Conservation (phyloP, 2,329 filamentous ascomycete genomes). For the Stachybotrys chartarum region DNA sequence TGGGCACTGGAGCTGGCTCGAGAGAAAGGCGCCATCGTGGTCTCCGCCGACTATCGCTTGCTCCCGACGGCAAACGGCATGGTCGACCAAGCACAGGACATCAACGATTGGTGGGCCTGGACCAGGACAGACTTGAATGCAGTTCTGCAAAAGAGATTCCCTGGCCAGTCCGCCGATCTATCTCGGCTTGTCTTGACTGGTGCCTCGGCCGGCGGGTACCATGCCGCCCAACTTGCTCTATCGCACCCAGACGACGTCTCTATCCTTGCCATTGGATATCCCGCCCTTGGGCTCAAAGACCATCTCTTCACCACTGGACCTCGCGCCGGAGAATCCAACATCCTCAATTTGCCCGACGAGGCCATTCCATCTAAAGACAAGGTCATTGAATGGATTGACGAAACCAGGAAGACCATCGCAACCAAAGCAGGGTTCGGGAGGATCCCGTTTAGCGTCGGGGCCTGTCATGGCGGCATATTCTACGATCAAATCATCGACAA, state of each 20-base stretch:
- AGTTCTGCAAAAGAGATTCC: conserved; percentile 3
- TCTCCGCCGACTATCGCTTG: conserved; percentile 17
- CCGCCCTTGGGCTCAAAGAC: conserved; percentile 12
- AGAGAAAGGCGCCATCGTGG: conserved; percentile 13
- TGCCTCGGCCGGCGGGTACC: conserved; percentile 17
- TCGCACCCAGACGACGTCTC: conserved; percentile 13
- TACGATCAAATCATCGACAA: conserved; percentile 9
- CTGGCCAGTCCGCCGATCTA: conserved; percentile 7
- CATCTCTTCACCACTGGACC: conserved; percentile 7
- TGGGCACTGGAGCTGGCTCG: conserved; percentile 14
- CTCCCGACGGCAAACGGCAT: conserved; percentile 15
- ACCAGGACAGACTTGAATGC: conserved; percentile 1
- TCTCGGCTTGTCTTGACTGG: conserved; percentile 8
- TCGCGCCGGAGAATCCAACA: conserved; percentile 2
- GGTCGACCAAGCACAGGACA: conserved; percentile 15
- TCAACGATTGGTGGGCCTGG: conserved; percentile 20
- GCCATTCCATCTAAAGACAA: conserved; percentile 8
- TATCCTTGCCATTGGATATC: conserved; percentile 11
- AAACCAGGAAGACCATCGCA: background rate
- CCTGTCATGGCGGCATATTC: conserved; percentile 8
- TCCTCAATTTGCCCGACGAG: conserved; percentile 3
- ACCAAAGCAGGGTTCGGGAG: conserved; percentile 9
- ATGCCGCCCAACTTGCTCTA: conserved; percentile 10
- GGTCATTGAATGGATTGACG: conserved; percentile 10
- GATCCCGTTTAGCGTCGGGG: conserved; percentile 4